Base-by-base conservation (phyloP, 2,329 filamentous ascomycete species). In the Aureobasidium pullulans region DNA sequence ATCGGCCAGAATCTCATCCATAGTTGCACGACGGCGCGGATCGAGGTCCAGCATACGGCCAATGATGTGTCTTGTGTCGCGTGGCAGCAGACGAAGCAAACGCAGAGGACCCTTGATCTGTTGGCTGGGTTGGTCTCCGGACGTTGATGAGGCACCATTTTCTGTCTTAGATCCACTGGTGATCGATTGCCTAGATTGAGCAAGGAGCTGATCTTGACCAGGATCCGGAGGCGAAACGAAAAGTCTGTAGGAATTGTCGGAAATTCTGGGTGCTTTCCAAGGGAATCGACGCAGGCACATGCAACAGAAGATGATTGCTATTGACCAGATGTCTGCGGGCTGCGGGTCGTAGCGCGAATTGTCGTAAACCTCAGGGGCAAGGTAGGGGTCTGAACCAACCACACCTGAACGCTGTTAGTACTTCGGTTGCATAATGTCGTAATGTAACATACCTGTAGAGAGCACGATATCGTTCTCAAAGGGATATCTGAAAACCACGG, bases 281-380 rank as follows among this genome's bases (percentile, higher is more conserved):
- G 94, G 94, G 70, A 99, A 99, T 37, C 94, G 81, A 23, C 94
- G 84, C 43, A 99, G 79, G 5, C 90, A 94, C 94, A 99, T 99
- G 78, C 94, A 99, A 75, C 94, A 97, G 75, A 93, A 99, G 59
- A 99, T 97, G 66, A 99, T 99, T 16, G 93, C 94, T 61, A 99
- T 79, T 10, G 94, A 99, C 94, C 94, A 99, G 61, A 99, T 91
- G 75, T 99, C 94, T 1, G 93, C 90, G 6, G 91, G 90, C 63
- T 92, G 88, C 1, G 94, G 91, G 68, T 99, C 92, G 71, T 99
- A 99, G 70, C 91, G 92, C 64, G 88, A 85, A 63, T 92, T 84
- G 64, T 96, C 92, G 69, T 97, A 97, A 1, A 99, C 94, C 73
- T 99, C 94, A 0, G 94, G 94, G 0, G 94, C 94, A 44, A 99